A percentile compares a stretch with the other conserved stretches of the same genome.
Conservation (phyloP, 2,329 filamentous ascomycete genomes). For the Tympanopsis confertula region DNA sequence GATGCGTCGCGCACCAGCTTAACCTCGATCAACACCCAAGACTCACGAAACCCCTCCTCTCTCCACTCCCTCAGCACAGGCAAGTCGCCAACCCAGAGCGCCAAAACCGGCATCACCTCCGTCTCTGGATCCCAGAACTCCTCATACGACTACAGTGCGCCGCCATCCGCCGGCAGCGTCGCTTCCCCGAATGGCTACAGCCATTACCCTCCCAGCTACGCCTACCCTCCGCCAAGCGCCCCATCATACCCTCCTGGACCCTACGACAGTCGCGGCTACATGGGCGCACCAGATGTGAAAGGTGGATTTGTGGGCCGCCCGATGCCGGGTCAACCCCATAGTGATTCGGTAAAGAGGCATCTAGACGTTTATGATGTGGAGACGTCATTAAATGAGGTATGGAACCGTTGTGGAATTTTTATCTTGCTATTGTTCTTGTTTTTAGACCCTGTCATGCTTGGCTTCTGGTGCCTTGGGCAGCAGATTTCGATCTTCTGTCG, state of each 20-base stretch:
- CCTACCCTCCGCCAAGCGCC: slow-evolving; percentile 4
- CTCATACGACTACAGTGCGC: slow-evolving; percentile 21
- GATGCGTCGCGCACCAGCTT: slow-evolving; percentile 23
- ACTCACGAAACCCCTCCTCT: slow-evolving; percentile 23
- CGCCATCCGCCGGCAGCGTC: slow-evolving; percentile 20
- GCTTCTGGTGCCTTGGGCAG: too few species aligned
- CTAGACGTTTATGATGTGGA: slow-evolving; percentile 7
- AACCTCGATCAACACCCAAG: slow-evolving; percentile 23
- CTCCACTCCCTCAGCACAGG: slow-evolving; percentile 24
- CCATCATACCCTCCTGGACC: slow-evolving; percentile 16
- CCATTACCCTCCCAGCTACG: slow-evolving; percentile 18
- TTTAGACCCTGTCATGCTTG: too few species aligned
- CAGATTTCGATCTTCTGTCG: too few species aligned
- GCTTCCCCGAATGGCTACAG: slow-evolving; percentile 23
- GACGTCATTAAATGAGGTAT: slow-evolving; percentile 31
- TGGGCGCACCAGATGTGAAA: slow-evolving; percentile 13
- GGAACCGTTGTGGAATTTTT: slow-evolving; percentile 5
- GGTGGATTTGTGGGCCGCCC: slow-evolving; percentile 12
- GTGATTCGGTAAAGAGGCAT: slow-evolving; percentile 15
- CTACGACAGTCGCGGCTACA: slow-evolving; percentile 16
- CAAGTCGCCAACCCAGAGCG: slow-evolving; percentile 25
- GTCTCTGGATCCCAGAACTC: slow-evolving; percentile 21
- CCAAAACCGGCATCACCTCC: slow-evolving; percentile 21
- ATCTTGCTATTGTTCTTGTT: too few species aligned
- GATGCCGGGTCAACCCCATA: slow-evolving; percentile 18